These are phyloP conservation scores for Talaromyces ruber DNA, from an alignment of 495 filamentous ascomycete species.

Conservation along the genomic window DNA sequence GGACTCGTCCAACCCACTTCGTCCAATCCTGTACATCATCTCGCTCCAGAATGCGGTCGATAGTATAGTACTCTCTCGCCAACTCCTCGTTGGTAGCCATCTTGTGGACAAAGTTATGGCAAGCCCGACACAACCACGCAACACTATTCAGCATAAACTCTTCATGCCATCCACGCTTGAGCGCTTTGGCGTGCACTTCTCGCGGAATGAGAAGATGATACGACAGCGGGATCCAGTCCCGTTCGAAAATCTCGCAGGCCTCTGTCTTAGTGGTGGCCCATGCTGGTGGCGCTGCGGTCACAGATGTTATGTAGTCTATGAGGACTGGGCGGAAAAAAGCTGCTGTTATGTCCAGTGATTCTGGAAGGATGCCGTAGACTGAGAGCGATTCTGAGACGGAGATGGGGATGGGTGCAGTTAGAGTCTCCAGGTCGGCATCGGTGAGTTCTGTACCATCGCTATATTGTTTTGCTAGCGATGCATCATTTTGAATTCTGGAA, in stretches of 20 bases:
- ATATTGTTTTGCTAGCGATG: constrained; percentile 40
- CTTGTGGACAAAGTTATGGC: constrained; percentile 77
- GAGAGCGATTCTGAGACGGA: constrained; percentile 50
- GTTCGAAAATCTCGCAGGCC: constrained; percentile 75
- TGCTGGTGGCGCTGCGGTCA: constrained; percentile 51
- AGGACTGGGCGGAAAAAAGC: constrained; percentile 56
- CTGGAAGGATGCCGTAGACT: constrained; percentile 49
- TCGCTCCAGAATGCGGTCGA: constrained; percentile 58
- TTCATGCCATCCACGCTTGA: constrained; percentile 75
- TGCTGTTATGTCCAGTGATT: constrained; percentile 24
- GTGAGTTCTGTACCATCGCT: constrained; percentile 40
- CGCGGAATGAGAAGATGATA: constrained; percentile 84
- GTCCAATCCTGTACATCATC: constrained; percentile 68
- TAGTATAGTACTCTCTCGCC: constrained; percentile 62
- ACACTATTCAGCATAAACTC: constrained; percentile 69
- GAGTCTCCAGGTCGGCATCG: constrained; percentile 25
- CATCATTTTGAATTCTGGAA: constrained; percentile 38
- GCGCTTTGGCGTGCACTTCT: constrained; percentile 65
- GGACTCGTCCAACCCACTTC: constrained; percentile 53
- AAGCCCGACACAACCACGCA: constrained; percentile 84
- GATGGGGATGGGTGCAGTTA: constrained; percentile 38
- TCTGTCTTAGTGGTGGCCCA: constrained; percentile 45
- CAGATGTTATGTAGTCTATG: constrained; percentile 45
- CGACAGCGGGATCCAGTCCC: constrained; percentile 65
- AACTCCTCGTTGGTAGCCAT: constrained; percentile 73